phyloP scores from a whole-genome alignment of 352 stramenopile genomes.

The Phytophthora palmivora region DNA sequence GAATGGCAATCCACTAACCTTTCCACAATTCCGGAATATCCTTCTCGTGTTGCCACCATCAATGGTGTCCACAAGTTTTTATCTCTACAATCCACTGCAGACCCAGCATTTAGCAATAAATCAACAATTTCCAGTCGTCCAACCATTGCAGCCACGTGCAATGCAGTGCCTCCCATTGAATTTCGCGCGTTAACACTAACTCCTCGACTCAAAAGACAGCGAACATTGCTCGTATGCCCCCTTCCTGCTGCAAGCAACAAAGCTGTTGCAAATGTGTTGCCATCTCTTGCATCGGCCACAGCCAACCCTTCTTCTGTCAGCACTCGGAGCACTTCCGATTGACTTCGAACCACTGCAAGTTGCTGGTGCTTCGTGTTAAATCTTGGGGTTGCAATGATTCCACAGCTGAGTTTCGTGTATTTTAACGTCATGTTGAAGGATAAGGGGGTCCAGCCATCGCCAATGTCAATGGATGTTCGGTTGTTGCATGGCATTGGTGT shows the following conservation, averaged over 20 bases:
- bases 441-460: conserved; percentile 35
- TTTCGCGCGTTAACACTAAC: conserved; percentile 20
- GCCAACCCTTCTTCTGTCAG: conserved; percentile 36
- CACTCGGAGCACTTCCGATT: conserved; percentile 33
- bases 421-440: conserved; percentile 27
- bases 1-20: conserved; percentile 12
- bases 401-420: conserved; percentile 30
- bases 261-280: conserved; percentile 26
- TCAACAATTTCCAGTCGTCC: conserved; percentile 25
- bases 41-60: conserved; percentile 31
- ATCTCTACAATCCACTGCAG: conserved; percentile 22
- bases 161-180: conserved; percentile 17
- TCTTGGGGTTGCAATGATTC: not conserved
- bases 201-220: conserved; percentile 34
- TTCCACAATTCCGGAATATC: conserved; percentile 20
- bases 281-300: conserved; percentile 12
- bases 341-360: conserved; percentile 24
- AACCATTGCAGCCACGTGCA: conserved; percentile 18
- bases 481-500: conserved; percentile 2
- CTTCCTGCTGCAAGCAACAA: conserved; percentile 24
- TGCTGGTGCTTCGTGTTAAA: conserved; percentile 4
- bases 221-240: conserved; percentile 27
- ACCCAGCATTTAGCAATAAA: conserved; percentile 27
- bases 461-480: conserved; percentile 7
- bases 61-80: conserved; percentile 21